Conservation (phyloP, 495 filamentous ascomycete species). For the Acidomyces sp. region DNA sequence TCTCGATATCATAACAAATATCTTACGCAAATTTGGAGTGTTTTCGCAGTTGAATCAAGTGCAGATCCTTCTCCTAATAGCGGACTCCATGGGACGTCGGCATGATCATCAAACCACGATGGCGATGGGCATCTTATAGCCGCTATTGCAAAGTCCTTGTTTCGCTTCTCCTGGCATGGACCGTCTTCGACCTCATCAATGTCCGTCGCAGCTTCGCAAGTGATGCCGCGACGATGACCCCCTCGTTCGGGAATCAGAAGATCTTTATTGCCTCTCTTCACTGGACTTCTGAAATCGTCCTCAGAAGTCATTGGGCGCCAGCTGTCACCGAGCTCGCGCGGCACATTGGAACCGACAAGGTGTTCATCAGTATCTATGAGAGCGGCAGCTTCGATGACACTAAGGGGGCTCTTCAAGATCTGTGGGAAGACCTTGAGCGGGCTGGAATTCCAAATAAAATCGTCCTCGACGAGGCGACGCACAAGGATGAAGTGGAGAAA, state of each 20-base stretch:
- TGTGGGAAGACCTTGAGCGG: constrained; percentile 42
- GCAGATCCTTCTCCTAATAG: too few relatives aligned
- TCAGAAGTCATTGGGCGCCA: constrained; percentile 43
- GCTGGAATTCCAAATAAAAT: constrained; percentile 43
- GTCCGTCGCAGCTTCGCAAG: constrained; percentile 1
- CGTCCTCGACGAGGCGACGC: constrained; percentile 40
- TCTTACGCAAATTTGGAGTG: too few relatives aligned
- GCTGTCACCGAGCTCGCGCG: constrained; percentile 38
- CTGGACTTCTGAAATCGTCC: constrained; percentile 55
- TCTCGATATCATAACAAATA: too few relatives aligned
- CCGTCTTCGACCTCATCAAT: constrained; percentile 1
- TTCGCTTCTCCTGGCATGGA: constrained; percentile 8
- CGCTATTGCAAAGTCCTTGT: neutral
- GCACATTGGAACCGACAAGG: constrained; percentile 43
- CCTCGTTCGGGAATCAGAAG: constrained; percentile 3
- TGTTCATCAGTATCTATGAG: constrained; percentile 58
- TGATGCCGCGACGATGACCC: neutral
- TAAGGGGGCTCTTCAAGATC: constrained; percentile 47
- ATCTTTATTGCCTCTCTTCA: constrained; percentile 56
- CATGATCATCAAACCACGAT: constrained; percentile 1
- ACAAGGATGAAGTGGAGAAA: constrained; percentile 39
- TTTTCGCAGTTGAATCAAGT: too few relatives aligned
- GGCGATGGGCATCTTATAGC: neutral
- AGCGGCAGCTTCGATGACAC: constrained; percentile 60
- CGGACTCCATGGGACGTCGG: neutral